Percentiles rank a stretch among this genome's conserved stretches.
phyloP scores from a whole-genome alignment of 2,329 filamentous ascomycete genomes.

The Hypomyces rosellus region DNA sequence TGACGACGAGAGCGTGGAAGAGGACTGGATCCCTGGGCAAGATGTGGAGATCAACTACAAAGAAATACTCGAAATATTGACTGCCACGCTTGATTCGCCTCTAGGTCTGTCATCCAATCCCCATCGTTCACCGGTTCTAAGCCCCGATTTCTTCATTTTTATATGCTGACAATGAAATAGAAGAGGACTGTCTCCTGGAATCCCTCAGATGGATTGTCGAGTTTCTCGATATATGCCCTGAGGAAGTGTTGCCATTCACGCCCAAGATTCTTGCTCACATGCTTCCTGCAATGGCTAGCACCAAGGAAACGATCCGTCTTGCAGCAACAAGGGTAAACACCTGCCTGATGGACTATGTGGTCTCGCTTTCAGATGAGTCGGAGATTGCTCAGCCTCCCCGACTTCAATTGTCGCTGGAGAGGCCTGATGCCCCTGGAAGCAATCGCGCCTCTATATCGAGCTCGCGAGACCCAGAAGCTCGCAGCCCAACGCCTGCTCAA shows the following conservation, averaged over 20 bases:
- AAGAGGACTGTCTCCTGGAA: conserved; percentile 87
- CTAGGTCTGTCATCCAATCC: conserved; percentile 48
- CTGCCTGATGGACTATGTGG: conserved; percentile 88
- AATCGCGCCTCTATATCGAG: conserved; percentile 47
- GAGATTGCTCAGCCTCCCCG: conserved; percentile 32
- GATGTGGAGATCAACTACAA: conserved; percentile 93
- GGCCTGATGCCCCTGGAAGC: conserved; percentile 41
- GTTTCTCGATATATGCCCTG: conserved; percentile 94
- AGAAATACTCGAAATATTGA: conserved; percentile 85
- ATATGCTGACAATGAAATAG: conserved; percentile 33
- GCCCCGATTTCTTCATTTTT: neutral
- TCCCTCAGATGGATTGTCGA: conserved; percentile 92
- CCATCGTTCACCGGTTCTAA: neutral
- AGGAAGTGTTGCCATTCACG: conserved; percentile 92
- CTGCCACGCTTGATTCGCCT: conserved; percentile 79
- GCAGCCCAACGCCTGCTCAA: conserved; percentile 46
- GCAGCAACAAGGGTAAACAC: conserved; percentile 86
- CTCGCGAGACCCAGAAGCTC: conserved; percentile 46
- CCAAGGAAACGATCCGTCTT: conserved; percentile 79
- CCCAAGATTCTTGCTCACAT: conserved; percentile 88
- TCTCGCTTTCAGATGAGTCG: conserved; percentile 73
- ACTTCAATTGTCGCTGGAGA: conserved; percentile 38
- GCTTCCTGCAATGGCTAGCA: conserved; percentile 87
- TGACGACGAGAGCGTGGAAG: conserved; percentile 61
- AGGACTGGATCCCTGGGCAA: conserved; percentile 95